Conservation (phyloP, 805 yeast species). For the Candida morakotiae region DNA sequence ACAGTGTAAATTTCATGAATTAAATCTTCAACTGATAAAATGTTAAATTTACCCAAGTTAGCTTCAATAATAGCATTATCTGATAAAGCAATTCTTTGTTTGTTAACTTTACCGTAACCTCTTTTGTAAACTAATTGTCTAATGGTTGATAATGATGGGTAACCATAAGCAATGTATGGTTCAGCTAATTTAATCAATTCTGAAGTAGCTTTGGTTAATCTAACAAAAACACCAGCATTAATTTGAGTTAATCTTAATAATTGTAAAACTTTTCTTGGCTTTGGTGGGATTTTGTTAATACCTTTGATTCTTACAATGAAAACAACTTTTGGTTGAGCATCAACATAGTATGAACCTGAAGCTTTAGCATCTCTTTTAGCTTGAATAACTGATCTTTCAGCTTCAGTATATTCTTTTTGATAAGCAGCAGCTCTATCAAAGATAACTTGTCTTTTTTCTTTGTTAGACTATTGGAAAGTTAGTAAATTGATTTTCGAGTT, state of each 20-base stretch:
- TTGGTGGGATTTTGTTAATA: conserved; percentile 97
- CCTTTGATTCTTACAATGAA: conserved; percentile 99
- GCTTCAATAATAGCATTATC: conserved; percentile 89
- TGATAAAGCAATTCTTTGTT: conserved; percentile 87
- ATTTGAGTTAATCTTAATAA: conserved; percentile 89
- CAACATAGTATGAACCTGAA: conserved; percentile 89
- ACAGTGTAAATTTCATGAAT: conserved; percentile 94
- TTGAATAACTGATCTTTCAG: conserved; percentile 80
- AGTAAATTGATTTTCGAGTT: conserved; percentile 18
- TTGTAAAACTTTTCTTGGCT: conserved; percentile 98
- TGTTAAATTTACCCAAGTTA: conserved; percentile 87
- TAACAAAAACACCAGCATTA: conserved; percentile 93
- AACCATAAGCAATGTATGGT: conserved; percentile 96
- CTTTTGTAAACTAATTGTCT: conserved; percentile 95
- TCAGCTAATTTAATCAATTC: conserved; percentile 92
- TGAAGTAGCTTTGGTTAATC: conserved; percentile 91
- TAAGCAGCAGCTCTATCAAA: conserved; percentile 95
- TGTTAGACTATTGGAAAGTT: conserved; percentile 34
- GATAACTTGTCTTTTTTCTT: conserved; percentile 62
- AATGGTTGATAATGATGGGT: conserved; percentile 89
- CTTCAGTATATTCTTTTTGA: conserved; percentile 89
- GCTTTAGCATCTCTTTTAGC: conserved; percentile 95
- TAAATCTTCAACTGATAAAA: conserved; percentile 86
- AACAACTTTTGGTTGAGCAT: conserved; percentile 91
- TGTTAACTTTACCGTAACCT: conserved; percentile 96